These are phyloP conservation scores for Vigna reflexopilosa DNA, from an alignment of 306 rosid species.

Conservation along the genomic window DNA sequence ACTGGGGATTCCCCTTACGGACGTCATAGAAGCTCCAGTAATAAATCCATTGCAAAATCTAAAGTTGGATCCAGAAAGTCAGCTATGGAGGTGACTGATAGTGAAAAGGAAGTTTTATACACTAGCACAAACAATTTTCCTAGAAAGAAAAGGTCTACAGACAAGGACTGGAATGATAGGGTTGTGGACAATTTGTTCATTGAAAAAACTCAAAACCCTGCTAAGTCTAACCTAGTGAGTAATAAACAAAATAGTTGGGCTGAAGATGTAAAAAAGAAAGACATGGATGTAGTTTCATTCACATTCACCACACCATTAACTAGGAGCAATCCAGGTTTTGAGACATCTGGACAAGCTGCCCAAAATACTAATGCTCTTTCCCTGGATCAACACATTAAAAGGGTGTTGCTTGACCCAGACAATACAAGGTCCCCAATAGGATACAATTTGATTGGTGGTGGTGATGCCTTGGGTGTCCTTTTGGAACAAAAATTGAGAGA, in stretches of 20 bases:
- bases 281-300: slow-evolving; percentile 91
- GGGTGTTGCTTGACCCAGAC: slow-evolving; percentile 63
- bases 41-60: slow-evolving; percentile 61
- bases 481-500: slow-evolving; percentile 91
- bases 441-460: slow-evolving; percentile 76
- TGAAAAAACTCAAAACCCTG: slow-evolving; percentile 67
- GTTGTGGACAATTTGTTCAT: slow-evolving; percentile 57
- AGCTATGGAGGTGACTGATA: slow-evolving; percentile 58
- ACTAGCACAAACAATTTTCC: slow-evolving; percentile 65
- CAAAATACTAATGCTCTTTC: slow-evolving; percentile 51
- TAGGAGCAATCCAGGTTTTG: slow-evolving; percentile 62
- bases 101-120: slow-evolving; percentile 71
- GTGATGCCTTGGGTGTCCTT: slow-evolving; percentile 86
- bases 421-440: slow-evolving; percentile 69
- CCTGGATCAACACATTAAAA: slow-evolving; percentile 65
- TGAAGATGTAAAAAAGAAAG: slow-evolving; percentile 71
- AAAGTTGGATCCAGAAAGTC: slow-evolving; percentile 71
- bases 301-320: slow-evolving; percentile 93
- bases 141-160: slow-evolving; percentile 84
- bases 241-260: slow-evolving; percentile 57
- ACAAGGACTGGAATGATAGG: slow-evolving; percentile 69
- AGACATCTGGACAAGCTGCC: slow-evolving; percentile 53
- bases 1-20: slow-evolving; percentile 62
- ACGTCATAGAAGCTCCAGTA: slow-evolving; percentile 65
- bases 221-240: slow-evolving; percentile 52